These are phyloP conservation scores for Apiospora hydei DNA, from an alignment of 2,329 filamentous ascomycete species.

Conservation along the genomic window DNA sequence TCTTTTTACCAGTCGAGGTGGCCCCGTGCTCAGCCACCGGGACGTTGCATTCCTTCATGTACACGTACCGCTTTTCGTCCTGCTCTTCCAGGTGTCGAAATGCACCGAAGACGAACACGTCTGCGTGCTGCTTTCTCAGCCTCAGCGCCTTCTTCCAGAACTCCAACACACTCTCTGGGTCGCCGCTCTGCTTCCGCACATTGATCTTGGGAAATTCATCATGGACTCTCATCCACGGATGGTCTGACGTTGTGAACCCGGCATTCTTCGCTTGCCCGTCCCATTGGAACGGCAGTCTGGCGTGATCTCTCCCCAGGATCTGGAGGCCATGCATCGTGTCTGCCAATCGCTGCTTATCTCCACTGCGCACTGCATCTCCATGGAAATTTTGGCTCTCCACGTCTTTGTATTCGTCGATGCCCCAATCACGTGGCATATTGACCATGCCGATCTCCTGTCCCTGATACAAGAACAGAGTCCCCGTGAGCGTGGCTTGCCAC, in stretches of 20 bases:
- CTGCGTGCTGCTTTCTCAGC: constrained; percentile 60
- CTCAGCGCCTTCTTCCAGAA: constrained; percentile 65
- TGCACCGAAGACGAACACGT: constrained; percentile 67
- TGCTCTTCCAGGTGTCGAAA: constrained; percentile 62
- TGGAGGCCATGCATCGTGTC: constrained; percentile 61
- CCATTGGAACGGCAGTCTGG: constrained; percentile 74
- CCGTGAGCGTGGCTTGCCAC: constrained; percentile 56
- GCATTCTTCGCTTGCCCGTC: constrained; percentile 57
- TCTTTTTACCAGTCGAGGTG: constrained; percentile 34
- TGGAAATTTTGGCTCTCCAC: constrained; percentile 63
- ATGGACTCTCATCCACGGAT: constrained; percentile 74
- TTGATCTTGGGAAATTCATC: constrained; percentile 65
- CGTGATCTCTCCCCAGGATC: constrained; percentile 68
- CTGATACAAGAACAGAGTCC: constrained; percentile 65
- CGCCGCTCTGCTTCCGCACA: constrained; percentile 54
- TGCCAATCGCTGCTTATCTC: constrained; percentile 45
- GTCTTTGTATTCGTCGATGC: constrained; percentile 60
- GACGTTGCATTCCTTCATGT: constrained; percentile 50
- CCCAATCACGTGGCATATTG: constrained; percentile 60
- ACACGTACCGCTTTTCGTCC: constrained; percentile 63
- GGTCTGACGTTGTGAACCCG: constrained; percentile 61
- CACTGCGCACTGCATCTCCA: constrained; percentile 48
- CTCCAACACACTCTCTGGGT: constrained; percentile 58
- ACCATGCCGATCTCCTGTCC: constrained; percentile 69
- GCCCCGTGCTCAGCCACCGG: constrained; percentile 28